Evolutionary conservation across 805 yeast species (phyloP), one percentile per base, ranked within the genome.

Genomic region (Saccharomyces kudriavzevii): DNA sequence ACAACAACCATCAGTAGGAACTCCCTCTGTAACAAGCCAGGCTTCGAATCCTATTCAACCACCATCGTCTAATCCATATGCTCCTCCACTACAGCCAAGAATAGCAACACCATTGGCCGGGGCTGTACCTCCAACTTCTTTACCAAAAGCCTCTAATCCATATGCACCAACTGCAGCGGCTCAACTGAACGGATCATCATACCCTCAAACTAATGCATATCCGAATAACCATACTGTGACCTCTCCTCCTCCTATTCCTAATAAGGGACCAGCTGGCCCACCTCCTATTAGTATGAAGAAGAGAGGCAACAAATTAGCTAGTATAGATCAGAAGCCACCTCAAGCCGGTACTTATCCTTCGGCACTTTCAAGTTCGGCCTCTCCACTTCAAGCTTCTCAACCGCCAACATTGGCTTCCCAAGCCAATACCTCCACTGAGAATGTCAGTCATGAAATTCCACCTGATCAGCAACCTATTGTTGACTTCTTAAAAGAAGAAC

Each of bases 391-490:
- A 43, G 28, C 56, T 31, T 26, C 59, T 47, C 56, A 57, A 50
- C 64, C 61, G 24, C 68, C 52, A 56, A 67, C 60, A 57, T 68
- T 58, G 56, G 63, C 59, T 54, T 35, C 57, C 31, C 52, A 49
- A 6, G 48, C 51, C 31, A 35, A 35, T 20, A 27, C 54, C 47
- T 40, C 57, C 48, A 30, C 51, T 30, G 50, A 49, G 10, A 45
- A 47, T 3, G 50, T 50, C 2, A 17, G 51, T 11, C 45, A 78
- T 1, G 90, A 83, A 59, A 83, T 87, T 56, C 81, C 90, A 2
- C 79, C 74, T 13, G 76, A 74, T 9, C 77, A 84, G 8, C 63
- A 70, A 60, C 83, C 84, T 17, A 81, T 94, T 47, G 82, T 73
- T 61, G 75, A 78, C n/a, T 74, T 74, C 11, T 77, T 94, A 52